These are phyloP conservation scores for Torulaspora maleeae DNA, from an alignment of 805 yeast species.

Conservation along the genomic window DNA sequence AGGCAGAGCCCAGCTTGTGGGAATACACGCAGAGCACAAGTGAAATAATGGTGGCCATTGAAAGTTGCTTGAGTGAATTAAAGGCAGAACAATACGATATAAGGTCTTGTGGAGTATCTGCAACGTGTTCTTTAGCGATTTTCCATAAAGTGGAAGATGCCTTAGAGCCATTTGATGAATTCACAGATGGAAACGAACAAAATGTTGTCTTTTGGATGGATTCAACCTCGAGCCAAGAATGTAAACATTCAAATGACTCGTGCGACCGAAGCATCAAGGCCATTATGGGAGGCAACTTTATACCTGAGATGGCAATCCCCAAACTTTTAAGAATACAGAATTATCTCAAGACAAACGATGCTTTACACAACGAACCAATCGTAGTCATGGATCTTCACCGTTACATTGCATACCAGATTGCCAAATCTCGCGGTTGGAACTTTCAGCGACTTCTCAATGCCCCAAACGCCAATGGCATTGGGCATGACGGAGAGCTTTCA, in stretches of 20 bases:
- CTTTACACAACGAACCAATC: constrained; percentile 15
- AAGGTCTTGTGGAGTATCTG: constrained; percentile 41
- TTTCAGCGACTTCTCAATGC: background rate
- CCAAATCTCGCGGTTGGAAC: constrained; percentile 18
- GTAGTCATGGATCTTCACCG: constrained; percentile 51
- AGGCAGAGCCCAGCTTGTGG: constrained; percentile 23
- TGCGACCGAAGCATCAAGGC: constrained; percentile 21
- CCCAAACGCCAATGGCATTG: constrained; percentile 31
- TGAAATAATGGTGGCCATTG: constrained; percentile 38
- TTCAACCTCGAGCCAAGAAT: constrained; percentile 39
- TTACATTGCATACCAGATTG: constrained; percentile 35
- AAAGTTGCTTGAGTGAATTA: constrained; percentile 21
- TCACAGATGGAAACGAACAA: constrained; percentile 22
- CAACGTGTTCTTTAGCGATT: constrained; percentile 59
- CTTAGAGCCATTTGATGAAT: constrained; percentile 34
- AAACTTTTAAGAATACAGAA: constrained; percentile 42
- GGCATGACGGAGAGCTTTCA: constrained; percentile 53
- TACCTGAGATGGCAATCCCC: constrained; percentile 57
- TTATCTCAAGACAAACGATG: constrained; percentile 17
- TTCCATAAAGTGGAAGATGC: constrained; percentile 22
- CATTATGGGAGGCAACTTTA: constrained; percentile 42
- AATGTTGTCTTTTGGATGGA: constrained; percentile 62
- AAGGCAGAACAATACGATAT: constrained; percentile 6
- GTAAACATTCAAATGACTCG: constrained; percentile 29
- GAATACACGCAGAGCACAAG: constrained; percentile 40